These are phyloP conservation scores for Umbelopsis sp. DNA, from an alignment of 192 early-diverging fungal genomes.

Conservation along the genomic window DNA sequence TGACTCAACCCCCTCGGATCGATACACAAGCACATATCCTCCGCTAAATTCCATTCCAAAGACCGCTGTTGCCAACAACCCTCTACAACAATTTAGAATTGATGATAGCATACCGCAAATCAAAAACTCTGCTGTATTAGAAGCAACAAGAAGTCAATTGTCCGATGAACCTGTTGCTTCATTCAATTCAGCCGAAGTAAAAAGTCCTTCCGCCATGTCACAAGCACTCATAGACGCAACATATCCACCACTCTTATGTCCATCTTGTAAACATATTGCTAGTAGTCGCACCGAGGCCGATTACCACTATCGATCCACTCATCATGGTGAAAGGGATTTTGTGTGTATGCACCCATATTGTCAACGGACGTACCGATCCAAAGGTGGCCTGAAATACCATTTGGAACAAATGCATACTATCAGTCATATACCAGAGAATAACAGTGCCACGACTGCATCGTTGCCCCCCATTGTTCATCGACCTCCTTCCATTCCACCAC, in stretches of 20 bases:
- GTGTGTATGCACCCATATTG: conserved; percentile 38
- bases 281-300: conserved; percentile 10
- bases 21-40: neutral
- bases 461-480: conserved; percentile 8
- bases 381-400: conserved; percentile 34
- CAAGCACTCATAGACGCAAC: conserved; percentile 33
- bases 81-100: conserved; percentile 6
- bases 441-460: neutral
- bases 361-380: conserved; percentile 21
- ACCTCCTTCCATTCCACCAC: neutral
- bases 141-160: neutral
- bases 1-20: neutral
- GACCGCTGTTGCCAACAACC: neutral
- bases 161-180: neutral
- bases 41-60: conserved; percentile 6
- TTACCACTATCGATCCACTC: conserved; percentile 22
- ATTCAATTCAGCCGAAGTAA: neutral
- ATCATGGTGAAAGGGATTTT: conserved; percentile 16
- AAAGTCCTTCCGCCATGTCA: conserved; percentile 8
- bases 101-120: conserved; percentile 13
- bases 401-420: conserved; percentile 25
- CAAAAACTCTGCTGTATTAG: neutral
- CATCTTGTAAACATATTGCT: conserved; percentile 17
- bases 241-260: conserved; percentile 35
- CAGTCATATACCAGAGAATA: conserved; percentile 11